Evolutionary conservation across 2,329 filamentous ascomycete species (phyloP).

Genomic region (Colletotrichum eleusines): DNA sequence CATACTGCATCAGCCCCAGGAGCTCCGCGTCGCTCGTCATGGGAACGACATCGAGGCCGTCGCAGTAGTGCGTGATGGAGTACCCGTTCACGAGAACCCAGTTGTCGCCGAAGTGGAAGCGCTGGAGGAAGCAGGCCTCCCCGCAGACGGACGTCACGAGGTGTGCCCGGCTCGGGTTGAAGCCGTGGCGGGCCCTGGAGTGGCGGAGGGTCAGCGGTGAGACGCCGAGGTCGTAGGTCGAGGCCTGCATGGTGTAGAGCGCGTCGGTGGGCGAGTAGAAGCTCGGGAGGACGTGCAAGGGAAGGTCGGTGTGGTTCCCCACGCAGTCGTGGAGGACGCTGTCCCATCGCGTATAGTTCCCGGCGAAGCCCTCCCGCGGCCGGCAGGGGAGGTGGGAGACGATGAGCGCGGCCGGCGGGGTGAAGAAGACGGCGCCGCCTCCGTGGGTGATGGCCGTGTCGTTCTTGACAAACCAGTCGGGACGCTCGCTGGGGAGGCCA

Average conservation of each 20-base stretch:
- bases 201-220: conserved; percentile 58
- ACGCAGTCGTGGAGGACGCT: conserved; percentile 57
- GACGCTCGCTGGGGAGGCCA: conserved; percentile 57
- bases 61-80: conserved; percentile 58
- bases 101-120: conserved; percentile 58
- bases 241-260: conserved; percentile 46
- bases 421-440: conserved; percentile 59
- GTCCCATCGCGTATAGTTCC: conserved; percentile 54
- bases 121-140: conserved; percentile 61
- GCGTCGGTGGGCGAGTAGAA: conserved; percentile 56
- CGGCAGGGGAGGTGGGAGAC: conserved; percentile 54
- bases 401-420: conserved; percentile 49
- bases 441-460: conserved; percentile 57
- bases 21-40: conserved; percentile 30
- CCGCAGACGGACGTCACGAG: conserved; percentile 58
- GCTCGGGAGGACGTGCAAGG: conserved; percentile 58
- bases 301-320: conserved; percentile 49
- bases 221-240: conserved; percentile 55
- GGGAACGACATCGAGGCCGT: conserved; percentile 48
- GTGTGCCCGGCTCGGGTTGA: conserved; percentile 57
- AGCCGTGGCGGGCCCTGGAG: conserved; percentile 52
- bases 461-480: conserved; percentile 56
- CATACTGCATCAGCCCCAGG: conserved; percentile 31
- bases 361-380: conserved; percentile 40
- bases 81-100: conserved; percentile 63